These are phyloP conservation scores for Calonectria multiphialidica DNA, from an alignment of 2,329 filamentous ascomycete species.

Conservation along the genomic window DNA sequence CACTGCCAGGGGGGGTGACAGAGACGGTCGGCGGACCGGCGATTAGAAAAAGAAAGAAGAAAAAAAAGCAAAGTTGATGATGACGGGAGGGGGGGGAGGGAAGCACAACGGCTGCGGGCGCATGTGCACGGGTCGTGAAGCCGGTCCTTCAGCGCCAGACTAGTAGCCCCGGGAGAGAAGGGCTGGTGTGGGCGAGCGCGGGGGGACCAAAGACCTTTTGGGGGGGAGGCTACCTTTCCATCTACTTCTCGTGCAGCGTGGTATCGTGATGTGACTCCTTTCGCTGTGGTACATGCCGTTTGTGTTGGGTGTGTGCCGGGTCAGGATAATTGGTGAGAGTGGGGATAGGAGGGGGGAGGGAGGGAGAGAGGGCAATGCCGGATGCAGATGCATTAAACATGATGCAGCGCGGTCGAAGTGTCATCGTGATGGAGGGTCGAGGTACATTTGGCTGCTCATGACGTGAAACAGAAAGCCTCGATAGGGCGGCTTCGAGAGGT, in stretches of 20 bases:
- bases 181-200: background rate
- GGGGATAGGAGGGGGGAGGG: slow-evolving; percentile 8
- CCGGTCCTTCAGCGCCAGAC: background rate
- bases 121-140: slow-evolving; percentile 1
- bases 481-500: background rate
- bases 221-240: background rate
- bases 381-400: slow-evolving; percentile 4
- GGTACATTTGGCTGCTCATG: background rate
- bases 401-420: background rate
- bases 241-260: background rate
- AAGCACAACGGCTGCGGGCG: slow-evolving; percentile 12
- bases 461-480: background rate
- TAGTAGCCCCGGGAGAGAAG: background rate
- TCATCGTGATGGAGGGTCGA: background rate
- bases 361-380: slow-evolving; percentile 12
- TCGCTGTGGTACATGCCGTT: background rate
- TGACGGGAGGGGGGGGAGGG: background rate
- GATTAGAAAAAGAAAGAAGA: too few relatives aligned
- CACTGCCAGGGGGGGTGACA: background rate
- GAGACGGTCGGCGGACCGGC: background rate
- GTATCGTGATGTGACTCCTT: slow-evolving; percentile 18
- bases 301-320: slow-evolving; percentile 10
- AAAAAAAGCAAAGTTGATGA: slow-evolving; percentile 8
- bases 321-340: slow-evolving; percentile 28
- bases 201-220: slow-evolving; percentile 14